phyloP scores from a whole-genome alignment of 768 basidiomycete species.

The Russula brevipes region DNA sequence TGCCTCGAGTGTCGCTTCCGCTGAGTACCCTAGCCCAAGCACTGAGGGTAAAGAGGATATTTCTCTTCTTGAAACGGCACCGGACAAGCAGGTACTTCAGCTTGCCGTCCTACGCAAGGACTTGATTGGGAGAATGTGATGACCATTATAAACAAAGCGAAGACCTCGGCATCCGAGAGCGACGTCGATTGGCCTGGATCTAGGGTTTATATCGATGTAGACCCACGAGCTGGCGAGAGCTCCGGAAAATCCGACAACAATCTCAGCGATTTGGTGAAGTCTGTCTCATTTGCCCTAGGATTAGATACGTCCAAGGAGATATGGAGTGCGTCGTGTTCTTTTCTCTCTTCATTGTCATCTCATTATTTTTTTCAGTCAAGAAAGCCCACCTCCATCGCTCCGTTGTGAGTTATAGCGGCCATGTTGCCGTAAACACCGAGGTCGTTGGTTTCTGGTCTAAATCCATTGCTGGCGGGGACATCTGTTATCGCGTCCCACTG shows the following conservation, averaged over 20 bases:
- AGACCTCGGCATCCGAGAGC: not conserved
- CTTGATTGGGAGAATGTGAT: conserved; percentile 7
- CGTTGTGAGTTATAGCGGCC: conserved; percentile 15
- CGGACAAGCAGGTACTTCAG: conserved; percentile 22
- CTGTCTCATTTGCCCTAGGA: conserved; percentile 12
- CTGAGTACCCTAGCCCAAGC: not conserved
- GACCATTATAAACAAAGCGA: conserved; percentile 4
- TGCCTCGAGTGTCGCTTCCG: not conserved
- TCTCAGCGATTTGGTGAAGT: conserved; percentile 12
- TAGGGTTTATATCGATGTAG: conserved; percentile 19
- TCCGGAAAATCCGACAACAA: not conserved
- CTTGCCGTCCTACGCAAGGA: conserved; percentile 16
- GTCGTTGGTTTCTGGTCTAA: conserved; percentile 24
- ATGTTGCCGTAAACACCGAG: conserved; percentile 18
- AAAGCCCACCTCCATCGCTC: conserved; percentile 20
- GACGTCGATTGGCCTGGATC: conserved; percentile 17
- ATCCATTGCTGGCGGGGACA: conserved; percentile 14
- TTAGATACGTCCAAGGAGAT: conserved; percentile 18
- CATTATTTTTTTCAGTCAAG: conserved; percentile 1
- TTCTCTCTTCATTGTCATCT: not conserved
- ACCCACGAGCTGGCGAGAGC: not conserved
- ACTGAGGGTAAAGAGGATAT: not conserved
- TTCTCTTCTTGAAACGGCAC: conserved; percentile 1
- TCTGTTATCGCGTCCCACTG: conserved; percentile 23
- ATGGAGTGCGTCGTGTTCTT: conserved; percentile 14